phyloP scores from a whole-genome alignment of 1,139 yeast genomes.

The Diutina neorugosa region DNA sequence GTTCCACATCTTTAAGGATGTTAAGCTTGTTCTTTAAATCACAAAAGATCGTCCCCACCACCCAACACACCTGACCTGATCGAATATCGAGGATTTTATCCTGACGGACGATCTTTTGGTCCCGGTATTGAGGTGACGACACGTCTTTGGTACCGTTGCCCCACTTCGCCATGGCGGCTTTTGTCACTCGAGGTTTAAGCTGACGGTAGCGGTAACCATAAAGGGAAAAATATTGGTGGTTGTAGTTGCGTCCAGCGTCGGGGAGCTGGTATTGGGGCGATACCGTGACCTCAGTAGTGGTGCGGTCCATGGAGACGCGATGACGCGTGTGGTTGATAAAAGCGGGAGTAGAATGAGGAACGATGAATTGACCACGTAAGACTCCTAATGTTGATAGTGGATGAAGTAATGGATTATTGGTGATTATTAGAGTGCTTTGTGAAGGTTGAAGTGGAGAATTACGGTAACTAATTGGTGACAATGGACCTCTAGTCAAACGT shows the following conservation, averaged over 20 bases:
- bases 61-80: constrained; percentile 67
- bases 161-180: constrained; percentile 31
- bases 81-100: constrained; percentile 70
- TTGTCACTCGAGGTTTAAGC: constrained; percentile 43
- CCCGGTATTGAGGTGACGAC: constrained; percentile 15
- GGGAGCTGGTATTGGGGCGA: constrained; percentile 3
- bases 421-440: no score
- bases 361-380: no score
- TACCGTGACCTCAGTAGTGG: not conserved
- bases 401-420: no score
- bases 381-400: no score
- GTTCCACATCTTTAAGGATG: constrained; percentile 69
- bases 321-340: not conserved
- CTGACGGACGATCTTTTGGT: constrained; percentile 22
- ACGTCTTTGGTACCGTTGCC: constrained; percentile 29
- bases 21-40: constrained; percentile 81
- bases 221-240: constrained; percentile 61
- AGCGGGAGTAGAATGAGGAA: no score
- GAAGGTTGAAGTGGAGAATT: no score
- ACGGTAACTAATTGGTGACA: no score
- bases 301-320: constrained; percentile 1
- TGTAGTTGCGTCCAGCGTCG: constrained; percentile 36
- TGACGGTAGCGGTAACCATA: constrained; percentile 52
- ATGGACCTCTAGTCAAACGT: no score
- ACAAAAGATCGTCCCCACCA: constrained; percentile 79